Percentiles rank a stretch among this genome's conserved stretches.
Conservation (phyloP, 768 basidiomycete genomes). For the Fomitopsis pulvina region DNA sequence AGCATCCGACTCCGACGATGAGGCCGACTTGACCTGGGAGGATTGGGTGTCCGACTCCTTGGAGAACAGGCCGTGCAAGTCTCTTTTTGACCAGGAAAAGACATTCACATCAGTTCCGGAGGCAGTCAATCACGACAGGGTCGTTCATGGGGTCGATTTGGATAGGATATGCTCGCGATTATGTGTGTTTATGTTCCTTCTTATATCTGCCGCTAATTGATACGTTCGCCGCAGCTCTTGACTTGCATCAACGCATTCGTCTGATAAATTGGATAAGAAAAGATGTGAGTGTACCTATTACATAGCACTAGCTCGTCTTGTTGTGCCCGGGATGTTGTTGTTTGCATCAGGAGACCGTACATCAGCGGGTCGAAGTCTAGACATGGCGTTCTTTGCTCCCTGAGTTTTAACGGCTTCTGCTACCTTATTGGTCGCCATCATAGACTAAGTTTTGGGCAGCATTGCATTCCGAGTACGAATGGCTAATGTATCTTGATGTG, state of each 20-base stretch:
- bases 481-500: too few relatives aligned
- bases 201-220: neutral
- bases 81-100: constrained; percentile 64
- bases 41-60: constrained; percentile 76
- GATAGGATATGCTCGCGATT: constrained; percentile 41
- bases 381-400: too few relatives aligned
- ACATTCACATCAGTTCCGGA: constrained; percentile 51
- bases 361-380: too few relatives aligned
- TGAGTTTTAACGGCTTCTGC: too few relatives aligned
- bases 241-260: constrained; percentile 73
- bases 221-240: constrained; percentile 44
- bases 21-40: constrained; percentile 62
- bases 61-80: constrained; percentile 47
- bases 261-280: constrained; percentile 85
- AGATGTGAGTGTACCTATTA: constrained; percentile 37
- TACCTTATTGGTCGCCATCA: too few relatives aligned
- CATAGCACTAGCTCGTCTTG: neutral
- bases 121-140: constrained; percentile 57
- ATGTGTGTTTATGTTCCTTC: constrained; percentile 35
- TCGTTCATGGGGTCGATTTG: constrained; percentile 57
- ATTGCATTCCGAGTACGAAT: neutral
- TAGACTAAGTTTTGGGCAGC: too few relatives aligned
- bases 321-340: too few relatives aligned
- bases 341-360: too few relatives aligned
- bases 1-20: constrained; percentile 16